Conservation (phyloP, 2,329 filamentous ascomycete species). For the Cladorrhinum sp. region DNA sequence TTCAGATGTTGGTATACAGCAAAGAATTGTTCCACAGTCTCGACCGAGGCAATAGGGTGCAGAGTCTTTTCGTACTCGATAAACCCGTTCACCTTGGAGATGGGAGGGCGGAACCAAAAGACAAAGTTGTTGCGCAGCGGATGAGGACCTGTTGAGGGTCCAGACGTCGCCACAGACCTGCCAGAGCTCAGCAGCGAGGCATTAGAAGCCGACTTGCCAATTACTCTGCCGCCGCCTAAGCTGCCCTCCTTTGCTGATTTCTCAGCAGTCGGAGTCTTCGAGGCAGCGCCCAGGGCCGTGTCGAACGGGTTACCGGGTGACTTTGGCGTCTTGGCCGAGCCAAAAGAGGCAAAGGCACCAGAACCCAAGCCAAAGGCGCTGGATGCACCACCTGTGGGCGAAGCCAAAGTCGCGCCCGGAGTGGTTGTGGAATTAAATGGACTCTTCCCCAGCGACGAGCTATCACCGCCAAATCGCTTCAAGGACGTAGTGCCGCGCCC, state of each 20-base stretch:
- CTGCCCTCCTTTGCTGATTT: constrained; percentile 56
- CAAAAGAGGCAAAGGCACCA: constrained; percentile 95
- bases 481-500: constrained; percentile 59
- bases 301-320: constrained; percentile 79
- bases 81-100: constrained; percentile 84
- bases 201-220: constrained; percentile 40
- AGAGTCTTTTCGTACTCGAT: constrained; percentile 96
- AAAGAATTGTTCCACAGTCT: constrained; percentile 88
- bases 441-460: constrained; percentile 73
- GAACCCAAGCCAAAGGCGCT: constrained; percentile 92
- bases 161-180: constrained; percentile 41
- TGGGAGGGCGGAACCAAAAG: constrained; percentile 95
- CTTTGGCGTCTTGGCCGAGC: constrained; percentile 83
- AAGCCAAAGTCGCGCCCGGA: constrained; percentile 65
- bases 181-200: constrained; percentile 45
- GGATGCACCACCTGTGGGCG: constrained; percentile 73
- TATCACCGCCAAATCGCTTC: constrained; percentile 72
- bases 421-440: constrained; percentile 76
- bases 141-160: constrained; percentile 44
- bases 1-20: constrained; percentile 84
- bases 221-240: constrained; percentile 29
- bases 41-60: constrained; percentile 77
- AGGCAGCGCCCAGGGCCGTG: constrained; percentile 55
- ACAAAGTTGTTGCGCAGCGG: constrained; percentile 85
- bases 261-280: constrained; percentile 57